Conservation (phyloP, 2,329 filamentous ascomycete genomes). For the Nemania sp. region DNA sequence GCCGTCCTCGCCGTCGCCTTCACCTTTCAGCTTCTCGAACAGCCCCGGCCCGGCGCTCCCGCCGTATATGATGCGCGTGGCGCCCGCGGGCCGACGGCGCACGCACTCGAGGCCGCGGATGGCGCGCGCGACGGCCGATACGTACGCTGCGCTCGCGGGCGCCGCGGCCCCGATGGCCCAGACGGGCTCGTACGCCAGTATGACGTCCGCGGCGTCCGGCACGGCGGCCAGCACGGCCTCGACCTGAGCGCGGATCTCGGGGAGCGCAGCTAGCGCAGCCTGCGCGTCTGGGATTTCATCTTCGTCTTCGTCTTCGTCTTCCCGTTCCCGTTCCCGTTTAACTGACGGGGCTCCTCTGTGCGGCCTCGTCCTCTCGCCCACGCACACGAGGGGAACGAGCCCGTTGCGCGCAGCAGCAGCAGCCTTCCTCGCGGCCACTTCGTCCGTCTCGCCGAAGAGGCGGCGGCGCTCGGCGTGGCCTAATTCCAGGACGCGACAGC, state of each 20-base stretch:
- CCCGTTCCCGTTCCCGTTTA: slow-evolving; percentile 29
- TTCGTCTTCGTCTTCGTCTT: slow-evolving; percentile 14
- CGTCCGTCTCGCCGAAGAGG: slow-evolving; percentile 76
- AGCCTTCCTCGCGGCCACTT: slow-evolving; percentile 68
- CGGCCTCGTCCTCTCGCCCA: slow-evolving; percentile 67
- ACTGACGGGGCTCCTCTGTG: neutral
- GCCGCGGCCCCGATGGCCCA: slow-evolving; percentile 82
- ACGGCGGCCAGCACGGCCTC: slow-evolving; percentile 64
- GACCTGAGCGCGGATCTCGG: slow-evolving; percentile 70
- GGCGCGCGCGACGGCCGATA: slow-evolving; percentile 69
- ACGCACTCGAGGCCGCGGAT: slow-evolving; percentile 61
- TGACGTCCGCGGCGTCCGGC: slow-evolving; percentile 66
- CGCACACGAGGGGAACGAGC: slow-evolving; percentile 77
- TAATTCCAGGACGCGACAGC: slow-evolving; percentile 74
- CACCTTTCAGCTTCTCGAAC: slow-evolving; percentile 70
- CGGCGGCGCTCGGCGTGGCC: slow-evolving; percentile 79
- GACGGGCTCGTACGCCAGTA: slow-evolving; percentile 85
- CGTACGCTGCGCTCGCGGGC: slow-evolving; percentile 74
- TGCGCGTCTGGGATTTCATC: slow-evolving; percentile 47
- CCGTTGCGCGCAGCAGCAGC: slow-evolving; percentile 69
- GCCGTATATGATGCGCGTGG: slow-evolving; percentile 76
- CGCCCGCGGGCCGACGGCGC: slow-evolving; percentile 53
- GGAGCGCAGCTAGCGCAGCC: slow-evolving; percentile 66
- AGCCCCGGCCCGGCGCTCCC: slow-evolving; percentile 82
- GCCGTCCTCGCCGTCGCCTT: no score